phyloP scores from a whole-genome alignment of 805 yeast genomes.

The Nakazawaea molendinolei region DNA sequence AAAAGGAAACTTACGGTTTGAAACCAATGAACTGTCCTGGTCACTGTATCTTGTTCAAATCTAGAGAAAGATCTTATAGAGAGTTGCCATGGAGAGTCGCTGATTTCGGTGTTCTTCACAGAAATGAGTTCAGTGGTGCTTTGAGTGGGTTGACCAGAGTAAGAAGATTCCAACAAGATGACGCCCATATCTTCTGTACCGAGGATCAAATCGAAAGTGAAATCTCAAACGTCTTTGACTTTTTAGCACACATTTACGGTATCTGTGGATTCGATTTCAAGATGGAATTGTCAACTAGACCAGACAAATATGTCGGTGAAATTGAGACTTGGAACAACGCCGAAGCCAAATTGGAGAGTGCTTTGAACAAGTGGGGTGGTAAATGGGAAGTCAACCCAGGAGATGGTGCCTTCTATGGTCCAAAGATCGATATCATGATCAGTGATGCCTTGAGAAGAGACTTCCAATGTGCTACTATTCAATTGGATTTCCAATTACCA shows the following conservation, averaged over 20 bases:
- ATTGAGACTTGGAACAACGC: conserved; percentile 91
- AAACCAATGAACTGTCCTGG: conserved; percentile 94
- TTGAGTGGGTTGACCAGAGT: conserved; percentile 93
- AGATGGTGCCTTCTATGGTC: conserved; percentile 96
- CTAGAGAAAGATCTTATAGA: conserved; percentile 91
- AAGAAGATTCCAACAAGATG: conserved; percentile 98
- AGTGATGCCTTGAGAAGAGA: conserved; percentile 92
- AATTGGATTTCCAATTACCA: conserved; percentile 97
- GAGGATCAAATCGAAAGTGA: conserved; percentile 85
- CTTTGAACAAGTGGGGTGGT: conserved; percentile 81
- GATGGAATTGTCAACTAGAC: conserved; percentile 96
- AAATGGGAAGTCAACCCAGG: conserved; percentile 94
- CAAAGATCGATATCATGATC: conserved; percentile 94
- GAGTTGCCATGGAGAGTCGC: conserved; percentile 99
- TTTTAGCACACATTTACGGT: conserved; percentile 80
- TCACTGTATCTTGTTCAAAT: conserved; percentile 87
- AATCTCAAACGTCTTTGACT: conserved; percentile 78
- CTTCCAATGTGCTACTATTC: conserved; percentile 99
- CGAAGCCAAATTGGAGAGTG: conserved; percentile 74
- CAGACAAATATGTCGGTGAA: conserved; percentile 94
- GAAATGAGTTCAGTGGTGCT: conserved; percentile 96
- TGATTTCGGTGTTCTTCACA: conserved; percentile 94
- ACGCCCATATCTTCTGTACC: conserved; percentile 96
- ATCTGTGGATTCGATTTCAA: conserved; percentile 90
- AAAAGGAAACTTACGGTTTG: conserved; percentile 89